Percentiles rank a stretch among this genome's conserved stretches.
Conservation (phyloP, 495 filamentous ascomycete genomes). For the Cercophora samala region DNA sequence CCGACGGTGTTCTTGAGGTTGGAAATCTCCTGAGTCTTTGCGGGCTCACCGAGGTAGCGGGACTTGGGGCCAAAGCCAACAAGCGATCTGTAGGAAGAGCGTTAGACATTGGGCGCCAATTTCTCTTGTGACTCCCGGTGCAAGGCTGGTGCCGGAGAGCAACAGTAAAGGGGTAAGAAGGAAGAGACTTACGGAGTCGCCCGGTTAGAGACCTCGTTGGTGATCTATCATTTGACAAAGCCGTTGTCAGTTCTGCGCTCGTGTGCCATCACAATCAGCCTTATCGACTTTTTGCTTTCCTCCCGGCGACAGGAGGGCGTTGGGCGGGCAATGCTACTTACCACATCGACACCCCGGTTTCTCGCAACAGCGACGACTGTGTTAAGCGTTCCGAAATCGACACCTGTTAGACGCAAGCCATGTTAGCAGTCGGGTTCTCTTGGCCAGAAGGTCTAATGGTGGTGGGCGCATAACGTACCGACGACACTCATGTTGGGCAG, state of each 20-base stretch:
- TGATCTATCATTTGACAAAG: constrained; percentile 59
- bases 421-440: background rate
- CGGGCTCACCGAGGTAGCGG: constrained; percentile 88
- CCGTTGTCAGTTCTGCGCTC: constrained; percentile 14
- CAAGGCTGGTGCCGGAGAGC: background rate
- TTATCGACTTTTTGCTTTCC: background rate
- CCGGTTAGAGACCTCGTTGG: constrained; percentile 99
- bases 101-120: constrained; percentile 6
- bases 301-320: background rate
- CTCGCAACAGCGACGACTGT: constrained; percentile 95
- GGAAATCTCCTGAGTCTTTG: constrained; percentile 98
- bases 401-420: constrained; percentile 46
- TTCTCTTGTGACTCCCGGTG: background rate
- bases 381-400: constrained; percentile 96
- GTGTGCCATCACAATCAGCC: constrained; percentile 7
- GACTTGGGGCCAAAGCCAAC: constrained; percentile 93
- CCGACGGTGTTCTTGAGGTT: constrained; percentile 98
- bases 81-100: constrained; percentile 60
- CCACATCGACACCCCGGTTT: constrained; percentile 98
- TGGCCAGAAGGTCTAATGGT: background rate
- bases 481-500: constrained; percentile 51
- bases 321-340: constrained; percentile 53
- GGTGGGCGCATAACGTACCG: constrained; percentile 31
- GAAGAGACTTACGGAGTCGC: constrained; percentile 81
- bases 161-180: constrained; percentile 9